Percentiles rank a stretch among this genome's conserved stretches.
Evolutionary conservation across 1,284 basidiomycete species (phyloP).

Genomic region (Microbotryomycetes sp.): DNA sequence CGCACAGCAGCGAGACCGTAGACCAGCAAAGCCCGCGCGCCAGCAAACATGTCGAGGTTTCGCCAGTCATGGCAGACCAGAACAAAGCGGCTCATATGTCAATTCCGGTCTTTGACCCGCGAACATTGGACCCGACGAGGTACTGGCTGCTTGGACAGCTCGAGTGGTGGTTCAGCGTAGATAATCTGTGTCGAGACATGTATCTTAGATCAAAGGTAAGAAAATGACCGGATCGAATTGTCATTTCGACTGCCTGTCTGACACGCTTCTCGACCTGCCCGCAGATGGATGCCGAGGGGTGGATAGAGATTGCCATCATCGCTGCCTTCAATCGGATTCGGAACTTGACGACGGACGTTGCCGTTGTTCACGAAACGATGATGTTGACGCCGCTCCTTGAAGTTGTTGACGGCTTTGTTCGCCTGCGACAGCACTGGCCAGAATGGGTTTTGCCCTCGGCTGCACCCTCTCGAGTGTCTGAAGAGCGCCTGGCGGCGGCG

Average conservation of each 20-base stretch:
- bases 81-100: too few species aligned
- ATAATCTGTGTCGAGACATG: constrained; percentile 77
- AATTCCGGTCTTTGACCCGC: constrained; percentile 21
- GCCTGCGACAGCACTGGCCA: constrained; percentile 25
- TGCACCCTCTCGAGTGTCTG: constrained; percentile 6
- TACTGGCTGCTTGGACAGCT: constrained; percentile 48
- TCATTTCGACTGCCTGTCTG: not conserved
- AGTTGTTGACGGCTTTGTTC: constrained; percentile 48
- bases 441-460: constrained; percentile 30
- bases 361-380: constrained; percentile 65
- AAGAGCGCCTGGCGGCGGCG: constrained; percentile 19
- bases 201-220: constrained; percentile 65
- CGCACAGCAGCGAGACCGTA: too few species aligned
- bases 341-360: constrained; percentile 57
- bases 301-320: constrained; percentile 71
- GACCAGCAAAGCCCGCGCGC: too few species aligned
- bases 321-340: constrained; percentile 80
- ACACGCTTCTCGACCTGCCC: not conserved
- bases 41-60: too few species aligned
- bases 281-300: constrained; percentile 83
- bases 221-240: not conserved
- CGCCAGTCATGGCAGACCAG: too few species aligned
- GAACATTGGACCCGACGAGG: constrained; percentile 28
- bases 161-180: constrained; percentile 79
- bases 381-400: constrained; percentile 61